These are phyloP conservation scores for Fraxinus baroniana DNA, from an alignment of 305 asterid species.

Conservation along the genomic window DNA sequence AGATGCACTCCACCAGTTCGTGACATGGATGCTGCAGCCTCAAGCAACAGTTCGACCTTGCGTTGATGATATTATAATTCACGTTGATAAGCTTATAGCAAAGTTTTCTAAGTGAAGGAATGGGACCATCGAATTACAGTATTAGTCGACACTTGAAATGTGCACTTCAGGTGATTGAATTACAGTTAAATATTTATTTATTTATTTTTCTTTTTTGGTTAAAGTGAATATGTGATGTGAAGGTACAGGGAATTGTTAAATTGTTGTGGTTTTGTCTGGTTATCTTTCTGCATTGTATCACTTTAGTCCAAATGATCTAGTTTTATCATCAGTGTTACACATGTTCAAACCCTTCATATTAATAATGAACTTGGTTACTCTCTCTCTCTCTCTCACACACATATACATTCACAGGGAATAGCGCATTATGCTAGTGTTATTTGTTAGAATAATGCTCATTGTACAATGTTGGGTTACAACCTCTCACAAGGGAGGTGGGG, in stretches of 20 bases:
- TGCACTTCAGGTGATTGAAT: slow-evolving; percentile 17
- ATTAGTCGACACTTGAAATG: not conserved
- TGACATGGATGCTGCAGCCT: slow-evolving; percentile 99
- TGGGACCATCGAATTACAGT: slow-evolving; percentile 8
- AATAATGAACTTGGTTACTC: not conserved
- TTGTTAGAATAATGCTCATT: too few species aligned
- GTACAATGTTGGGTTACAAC: too few species aligned
- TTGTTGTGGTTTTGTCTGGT: not conserved
- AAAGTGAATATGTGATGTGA: not conserved
- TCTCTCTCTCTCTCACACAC: not conserved
- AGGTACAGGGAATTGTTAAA: slow-evolving; percentile 12
- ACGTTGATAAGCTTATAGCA: slow-evolving; percentile 85
- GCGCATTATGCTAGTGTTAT: too few species aligned
- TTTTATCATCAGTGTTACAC: not conserved
- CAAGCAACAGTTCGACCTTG: slow-evolving; percentile 86
- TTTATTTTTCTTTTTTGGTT: not conserved
- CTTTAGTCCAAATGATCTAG: not conserved
- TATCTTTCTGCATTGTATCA: not conserved
- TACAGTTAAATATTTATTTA: not conserved
- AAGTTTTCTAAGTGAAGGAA: slow-evolving; percentile 61
- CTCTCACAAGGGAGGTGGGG: too few species aligned
- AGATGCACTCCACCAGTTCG: slow-evolving; percentile 92
- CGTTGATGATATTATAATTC: slow-evolving; percentile 80
- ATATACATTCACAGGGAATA: too few species aligned
- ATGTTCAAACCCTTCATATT: not conserved